Evolutionary conservation across 208 protist species (phyloP), one percentile per base, ranked within the genome.

Genomic region (Trichomonas tenax): DNA sequence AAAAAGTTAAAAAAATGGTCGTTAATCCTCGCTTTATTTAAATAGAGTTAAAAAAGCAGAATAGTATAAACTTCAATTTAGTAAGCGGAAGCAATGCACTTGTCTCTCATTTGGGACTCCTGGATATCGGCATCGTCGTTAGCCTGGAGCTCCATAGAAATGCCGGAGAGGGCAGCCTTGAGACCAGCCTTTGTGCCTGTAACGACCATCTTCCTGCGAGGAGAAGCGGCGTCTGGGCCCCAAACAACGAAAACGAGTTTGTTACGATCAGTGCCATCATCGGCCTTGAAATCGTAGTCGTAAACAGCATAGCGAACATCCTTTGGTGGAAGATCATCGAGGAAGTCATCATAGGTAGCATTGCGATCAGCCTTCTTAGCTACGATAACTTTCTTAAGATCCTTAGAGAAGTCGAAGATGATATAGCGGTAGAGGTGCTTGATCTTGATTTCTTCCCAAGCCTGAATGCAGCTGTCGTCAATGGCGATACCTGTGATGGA

Each of bases 251-350:
- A 93, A 38, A 93, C n/a, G 31, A 93, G 86, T 51, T 51, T 93
- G 44, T 93, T 93, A 93, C 86, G 86, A 17, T 34, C 8, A 34
- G 86, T 58, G 11, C 86, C 86, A 93, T 93, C 86, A 38, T 93
- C 86, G 4, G 36, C 34, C 11, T 14, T 51, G 36, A 44, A 93
- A 44, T 93, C 86, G 26, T 40, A 93, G 31, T 93, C 86, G 45
- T 93, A 93, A 93, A 93, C 86, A 8, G 86, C 86, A 51, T 93
- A 93, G 86, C 86, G 86, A 93, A 93, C 86, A 38, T 93, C 86
- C 41, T 44, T 41, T 93, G 40, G 86, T 93, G 86, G 86, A 36
- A 93, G 86, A 51, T 93, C 86, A 51, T 93, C 86, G 15, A 93
- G 86, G 86, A 93, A 93, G 46, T 93, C 86, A 51, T 93, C 86